phyloP scores from a whole-genome alignment of 148 eudicot genomes.

The Rhododendron simsii region DNA sequence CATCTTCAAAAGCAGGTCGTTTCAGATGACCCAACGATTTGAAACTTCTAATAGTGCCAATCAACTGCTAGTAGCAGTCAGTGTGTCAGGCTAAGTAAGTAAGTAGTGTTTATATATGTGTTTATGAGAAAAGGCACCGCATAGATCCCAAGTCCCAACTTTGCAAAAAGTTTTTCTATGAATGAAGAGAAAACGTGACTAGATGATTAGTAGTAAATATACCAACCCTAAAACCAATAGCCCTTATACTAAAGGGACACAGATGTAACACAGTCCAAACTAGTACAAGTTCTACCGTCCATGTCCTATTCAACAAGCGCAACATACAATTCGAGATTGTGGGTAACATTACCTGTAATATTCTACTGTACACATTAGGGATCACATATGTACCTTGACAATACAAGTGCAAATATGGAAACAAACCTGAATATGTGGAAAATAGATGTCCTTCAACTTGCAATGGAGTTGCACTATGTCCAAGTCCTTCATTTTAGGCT shows the following conservation, averaged over 20 bases:
- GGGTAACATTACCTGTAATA: not conserved
- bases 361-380: not conserved
- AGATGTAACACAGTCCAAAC: not conserved
- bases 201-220: not conserved
- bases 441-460: slow-evolving; percentile 75
- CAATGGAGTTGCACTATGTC: slow-evolving; percentile 39
- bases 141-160: not conserved
- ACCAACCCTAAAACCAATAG: not conserved
- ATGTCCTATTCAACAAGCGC: not conserved
- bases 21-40: too few relatives aligned
- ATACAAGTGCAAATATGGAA: not conserved
- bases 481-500: slow-evolving; percentile 40
- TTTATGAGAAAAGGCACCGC: too few relatives aligned
- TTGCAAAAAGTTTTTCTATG: not conserved
- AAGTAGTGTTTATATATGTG: too few relatives aligned
- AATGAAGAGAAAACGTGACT: not conserved
- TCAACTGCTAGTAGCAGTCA: too few relatives aligned
- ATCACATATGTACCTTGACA: not conserved
- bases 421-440: slow-evolving; percentile 73
- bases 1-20: too few relatives aligned
- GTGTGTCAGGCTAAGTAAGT: too few relatives aligned
- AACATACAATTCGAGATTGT: not conserved
- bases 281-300: not conserved
- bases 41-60: too few relatives aligned
- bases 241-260: not conserved